phyloP scores from a whole-genome alignment of 208 protist species.

The Leishmania lainsoni region DNA sequence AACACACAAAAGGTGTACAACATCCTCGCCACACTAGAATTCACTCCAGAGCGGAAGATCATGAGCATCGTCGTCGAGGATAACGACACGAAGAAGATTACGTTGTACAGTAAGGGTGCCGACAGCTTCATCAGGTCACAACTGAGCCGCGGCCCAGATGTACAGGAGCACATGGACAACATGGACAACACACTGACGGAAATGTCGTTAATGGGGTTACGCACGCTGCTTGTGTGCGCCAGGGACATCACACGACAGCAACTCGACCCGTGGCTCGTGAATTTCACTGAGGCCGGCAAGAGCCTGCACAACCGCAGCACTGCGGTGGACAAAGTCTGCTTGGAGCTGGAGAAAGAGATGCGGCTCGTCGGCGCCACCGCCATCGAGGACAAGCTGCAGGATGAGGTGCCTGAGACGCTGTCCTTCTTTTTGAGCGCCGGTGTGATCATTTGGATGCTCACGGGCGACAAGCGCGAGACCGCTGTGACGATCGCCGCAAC shows the following conservation, averaged over 20 bases:
- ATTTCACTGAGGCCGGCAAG: conserved; percentile 63
- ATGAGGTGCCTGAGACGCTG: conserved; percentile 94
- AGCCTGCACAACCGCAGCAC: conserved; percentile 58
- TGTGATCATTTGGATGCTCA: conserved; percentile 97
- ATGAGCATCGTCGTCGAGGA: conserved; percentile 92
- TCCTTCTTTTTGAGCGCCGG: conserved; percentile 90
- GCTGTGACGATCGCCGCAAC: conserved; percentile 89
- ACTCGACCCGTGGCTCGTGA: conserved; percentile 69
- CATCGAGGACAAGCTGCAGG: conserved; percentile 98
- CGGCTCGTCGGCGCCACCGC: conserved; percentile 93
- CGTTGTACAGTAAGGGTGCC: conserved; percentile 90
- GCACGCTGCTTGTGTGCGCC: conserved; percentile 87
- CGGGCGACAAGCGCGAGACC: conserved; percentile 98
- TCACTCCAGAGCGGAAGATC: conserved; percentile 91
- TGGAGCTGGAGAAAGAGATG: conserved; percentile 91
- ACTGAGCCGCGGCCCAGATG: conserved; percentile 44
- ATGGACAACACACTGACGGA: conserved; percentile 57
- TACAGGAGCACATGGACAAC: conserved; percentile 52
- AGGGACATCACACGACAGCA: conserved; percentile 56
- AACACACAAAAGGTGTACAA: conserved; percentile 50
- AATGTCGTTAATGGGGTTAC: conserved; percentile 80
- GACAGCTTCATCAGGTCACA: conserved; percentile 78
- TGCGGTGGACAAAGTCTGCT: conserved; percentile 77
- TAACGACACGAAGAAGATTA: conserved; percentile 62
- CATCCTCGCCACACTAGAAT: conserved; percentile 88